Percentiles rank a stretch among this genome's conserved stretches.
Evolutionary conservation across 495 filamentous ascomycete genomes (phyloP).

Genomic region (Talaromyces ruber): DNA sequence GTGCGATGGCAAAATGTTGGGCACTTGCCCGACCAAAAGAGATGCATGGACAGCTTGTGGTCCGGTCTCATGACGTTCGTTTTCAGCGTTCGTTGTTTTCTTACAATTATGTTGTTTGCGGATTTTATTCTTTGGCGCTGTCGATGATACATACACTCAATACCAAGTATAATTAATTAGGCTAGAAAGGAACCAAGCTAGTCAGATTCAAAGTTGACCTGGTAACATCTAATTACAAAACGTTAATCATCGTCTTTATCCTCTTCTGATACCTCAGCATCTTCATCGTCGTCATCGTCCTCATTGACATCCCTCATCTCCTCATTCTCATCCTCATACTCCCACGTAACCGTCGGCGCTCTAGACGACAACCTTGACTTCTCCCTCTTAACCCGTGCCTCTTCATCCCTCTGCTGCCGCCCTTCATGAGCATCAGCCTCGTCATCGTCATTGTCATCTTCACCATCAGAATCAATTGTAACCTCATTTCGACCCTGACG

Average conservation of each 20-base stretch:
- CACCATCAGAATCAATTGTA: conserved; percentile 17
- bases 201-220: not conserved
- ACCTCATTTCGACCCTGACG: conserved; percentile 14
- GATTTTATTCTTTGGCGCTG: not conserved
- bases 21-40: not conserved
- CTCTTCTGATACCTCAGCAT: not conserved
- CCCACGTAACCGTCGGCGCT: not conserved
- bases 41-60: not conserved
- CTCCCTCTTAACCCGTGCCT: conserved; percentile 15
- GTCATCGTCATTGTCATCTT: conserved; percentile 13
- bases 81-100: not conserved
- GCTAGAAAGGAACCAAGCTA: not conserved
- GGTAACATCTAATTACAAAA: not conserved
- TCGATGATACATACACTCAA: not conserved
- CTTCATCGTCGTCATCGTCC: not conserved
- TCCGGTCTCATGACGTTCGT: not conserved
- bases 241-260: not conserved
- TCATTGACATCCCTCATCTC: not conserved
- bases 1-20: not conserved
- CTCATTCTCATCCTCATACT: conserved; percentile 1
- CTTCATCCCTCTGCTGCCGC: conserved; percentile 3
- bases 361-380: conserved; percentile 5
- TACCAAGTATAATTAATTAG: not conserved
- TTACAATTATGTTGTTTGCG: not conserved
- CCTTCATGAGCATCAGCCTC: conserved; percentile 10